These are phyloP conservation scores for Plantago coronopus DNA, from an alignment of 305 asterid species.

Conservation along the genomic window DNA sequence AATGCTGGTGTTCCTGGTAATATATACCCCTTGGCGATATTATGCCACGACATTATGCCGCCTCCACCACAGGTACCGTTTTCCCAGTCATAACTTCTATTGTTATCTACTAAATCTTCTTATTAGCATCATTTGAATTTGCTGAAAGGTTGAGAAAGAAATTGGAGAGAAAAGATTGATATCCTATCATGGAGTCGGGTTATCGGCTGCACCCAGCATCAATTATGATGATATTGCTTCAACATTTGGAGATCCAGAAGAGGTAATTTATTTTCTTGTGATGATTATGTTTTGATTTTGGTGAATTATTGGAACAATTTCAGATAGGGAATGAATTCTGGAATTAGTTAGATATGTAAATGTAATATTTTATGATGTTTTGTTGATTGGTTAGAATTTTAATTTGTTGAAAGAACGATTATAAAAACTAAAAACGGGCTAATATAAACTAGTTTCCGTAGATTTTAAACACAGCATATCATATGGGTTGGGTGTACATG, in stretches of 20 bases:
- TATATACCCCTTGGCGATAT: slow-evolving; percentile 68
- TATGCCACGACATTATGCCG: slow-evolving; percentile 82
- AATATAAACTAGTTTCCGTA: no score
- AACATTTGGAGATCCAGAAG: slow-evolving; percentile 53
- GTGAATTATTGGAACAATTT: no score
- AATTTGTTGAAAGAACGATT: no score
- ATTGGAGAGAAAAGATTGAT: slow-evolving; percentile 80
- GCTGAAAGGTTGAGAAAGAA: slow-evolving; percentile 73
- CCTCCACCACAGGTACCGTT: slow-evolving; percentile 71
- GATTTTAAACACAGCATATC: no score
- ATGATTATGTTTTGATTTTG: neutral
- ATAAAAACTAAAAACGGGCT: no score
- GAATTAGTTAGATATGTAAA: no score
- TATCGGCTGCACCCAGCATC: slow-evolving; percentile 61
- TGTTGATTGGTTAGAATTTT: no score
- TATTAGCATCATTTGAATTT: slow-evolving; percentile 19
- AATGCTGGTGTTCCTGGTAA: slow-evolving; percentile 83
- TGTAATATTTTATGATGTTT: no score
- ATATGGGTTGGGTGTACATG: no score
- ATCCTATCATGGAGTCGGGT: slow-evolving; percentile 76
- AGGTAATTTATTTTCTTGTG: slow-evolving; percentile 41
- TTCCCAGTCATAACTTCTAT: slow-evolving; percentile 3
- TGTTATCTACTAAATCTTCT: slow-evolving; percentile 10
- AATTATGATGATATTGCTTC: slow-evolving; percentile 45
- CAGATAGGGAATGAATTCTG: no score